These are phyloP conservation scores for Imleria badia DNA, from an alignment of 768 basidiomycete species.

Conservation along the genomic window DNA sequence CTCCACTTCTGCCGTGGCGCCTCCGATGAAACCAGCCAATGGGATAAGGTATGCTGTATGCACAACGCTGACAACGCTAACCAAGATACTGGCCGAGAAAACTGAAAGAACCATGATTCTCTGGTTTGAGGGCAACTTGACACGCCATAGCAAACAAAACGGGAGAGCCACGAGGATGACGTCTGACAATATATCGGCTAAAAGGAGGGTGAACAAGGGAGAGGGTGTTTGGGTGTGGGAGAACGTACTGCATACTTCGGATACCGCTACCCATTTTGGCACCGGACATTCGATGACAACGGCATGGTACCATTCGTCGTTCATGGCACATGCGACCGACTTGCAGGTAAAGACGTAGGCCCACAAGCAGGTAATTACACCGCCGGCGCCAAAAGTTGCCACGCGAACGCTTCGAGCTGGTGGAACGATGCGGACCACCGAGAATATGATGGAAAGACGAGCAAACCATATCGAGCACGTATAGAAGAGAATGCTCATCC, in stretches of 20 bases:
- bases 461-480: conserved; percentile 29
- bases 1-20: conserved; percentile 43
- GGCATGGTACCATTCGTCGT: conserved; percentile 38
- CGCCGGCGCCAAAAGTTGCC: not conserved
- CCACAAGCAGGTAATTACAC: conserved; percentile 21
- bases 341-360: conserved; percentile 18
- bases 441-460: conserved; percentile 26
- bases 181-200: conserved; percentile 51
- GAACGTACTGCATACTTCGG: conserved; percentile 52
- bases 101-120: conserved; percentile 43
- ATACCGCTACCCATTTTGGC: conserved; percentile 46
- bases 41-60: conserved; percentile 45
- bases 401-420: conserved; percentile 8
- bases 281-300: conserved; percentile 42
- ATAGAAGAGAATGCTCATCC: conserved; percentile 20
- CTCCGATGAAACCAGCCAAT: conserved; percentile 2
- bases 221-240: not conserved
- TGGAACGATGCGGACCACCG: conserved; percentile 25
- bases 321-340: conserved; percentile 42
- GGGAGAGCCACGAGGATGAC: conserved; percentile 46
- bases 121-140: conserved; percentile 40
- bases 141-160: conserved; percentile 42
- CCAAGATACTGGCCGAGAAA: conserved; percentile 54
- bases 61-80: conserved; percentile 43
- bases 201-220: not conserved